These are phyloP conservation scores for Skeletonema marinoi DNA, from an alignment of 108 stramenopile species.

Conservation along the genomic window DNA sequence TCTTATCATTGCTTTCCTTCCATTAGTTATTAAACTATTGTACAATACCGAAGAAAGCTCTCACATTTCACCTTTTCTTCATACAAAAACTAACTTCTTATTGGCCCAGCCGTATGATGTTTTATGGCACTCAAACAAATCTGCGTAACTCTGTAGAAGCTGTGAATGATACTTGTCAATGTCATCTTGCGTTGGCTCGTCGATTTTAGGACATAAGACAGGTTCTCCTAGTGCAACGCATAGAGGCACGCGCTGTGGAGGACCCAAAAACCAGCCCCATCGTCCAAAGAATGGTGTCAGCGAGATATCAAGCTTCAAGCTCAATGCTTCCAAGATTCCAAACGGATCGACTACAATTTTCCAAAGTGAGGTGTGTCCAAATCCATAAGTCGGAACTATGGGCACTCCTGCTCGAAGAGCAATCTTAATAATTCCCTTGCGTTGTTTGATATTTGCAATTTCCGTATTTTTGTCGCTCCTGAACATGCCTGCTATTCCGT, in stretches of 20 bases:
- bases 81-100: conserved; percentile 50
- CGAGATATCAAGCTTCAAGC: conserved; percentile 33
- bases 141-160: conserved; percentile 52
- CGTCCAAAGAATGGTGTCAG: conserved; percentile 70
- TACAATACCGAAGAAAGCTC: too few species aligned
- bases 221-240: conserved; percentile 65
- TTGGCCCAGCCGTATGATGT: conserved; percentile 60
- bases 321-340: conserved; percentile 56
- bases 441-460: conserved; percentile 48
- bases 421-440: conserved; percentile 79
- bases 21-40: too few species aligned
- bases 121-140: conserved; percentile 70
- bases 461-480: conserved; percentile 42
- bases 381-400: conserved; percentile 69
- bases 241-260: conserved; percentile 52
- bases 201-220: conserved; percentile 58
- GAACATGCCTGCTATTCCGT: conserved; percentile 81
- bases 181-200: conserved; percentile 60
- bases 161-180: conserved; percentile 65
- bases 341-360: conserved; percentile 69
- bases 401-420: conserved; percentile 62
- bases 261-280: conserved; percentile 69
- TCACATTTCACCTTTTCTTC: neutral
- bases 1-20: too few species aligned
- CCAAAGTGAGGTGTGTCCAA: conserved; percentile 65